Evolutionary conservation across 2,329 filamentous ascomycete genomes (phyloP), one percentile per base, ranked within the genome.

Genomic region (Mycogone perniciosa): DNA sequence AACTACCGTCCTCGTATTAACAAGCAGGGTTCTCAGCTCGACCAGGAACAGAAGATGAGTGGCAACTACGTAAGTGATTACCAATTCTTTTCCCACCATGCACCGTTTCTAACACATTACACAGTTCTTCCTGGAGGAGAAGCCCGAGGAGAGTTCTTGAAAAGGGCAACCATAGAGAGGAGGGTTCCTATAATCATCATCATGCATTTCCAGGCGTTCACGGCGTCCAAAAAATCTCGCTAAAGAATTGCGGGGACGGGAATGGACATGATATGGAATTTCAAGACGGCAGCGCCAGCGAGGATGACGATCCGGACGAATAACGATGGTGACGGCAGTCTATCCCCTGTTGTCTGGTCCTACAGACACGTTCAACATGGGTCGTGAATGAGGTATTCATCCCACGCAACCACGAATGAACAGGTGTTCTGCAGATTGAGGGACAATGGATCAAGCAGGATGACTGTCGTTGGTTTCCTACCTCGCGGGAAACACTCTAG

Each of bases 1-100:
- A 96, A 93, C 65, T 99, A 82, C 81, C 86, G 93, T 55, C 93
- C 95, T 56, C 89, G 95, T 74, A 99, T 99, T 79, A 99, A 99
- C 82, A 99, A 99, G 81, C 76, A 83, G 65, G 85, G 91, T 71
- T 93, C 88, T 67, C 93, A 99, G 76, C 81, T 97, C 60, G 93
- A 99, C 71, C 91, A 96, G 70, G 93, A 97, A 68, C 93, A 99
- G 80, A 99, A 99, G 80, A 62, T 90, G 64, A 74, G 73, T 58
- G 95, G 95, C 62, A 97, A 97, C 75, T 99, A 87, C 76, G 85
- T 89, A 77, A 77, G 84, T 81, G 27, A 11, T 35, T 42, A 29
- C 2, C 6, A n/a, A 27, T 29, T 54, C 55, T 49, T 51, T 10
- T 46, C 31, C 40, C 6, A 41, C 31, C 31, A 27, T 27, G 53